These are phyloP conservation scores for Jatropha multifida DNA, from an alignment of 441 rosid genomes.

Conservation along the genomic window DNA sequence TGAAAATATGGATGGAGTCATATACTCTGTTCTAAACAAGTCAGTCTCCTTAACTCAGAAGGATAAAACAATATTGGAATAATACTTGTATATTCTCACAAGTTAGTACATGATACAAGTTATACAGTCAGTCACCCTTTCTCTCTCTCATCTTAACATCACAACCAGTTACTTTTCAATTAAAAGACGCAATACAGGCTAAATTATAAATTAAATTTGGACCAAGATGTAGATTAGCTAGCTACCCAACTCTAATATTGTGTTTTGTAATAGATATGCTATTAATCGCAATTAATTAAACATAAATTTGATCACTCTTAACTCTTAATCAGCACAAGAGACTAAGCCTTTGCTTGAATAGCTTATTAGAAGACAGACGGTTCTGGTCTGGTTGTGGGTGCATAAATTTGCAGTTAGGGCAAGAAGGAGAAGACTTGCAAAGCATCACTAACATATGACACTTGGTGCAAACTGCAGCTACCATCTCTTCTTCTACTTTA, in stretches of 20 bases:
- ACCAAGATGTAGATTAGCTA: background rate
- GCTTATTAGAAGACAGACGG: constrained; percentile 27
- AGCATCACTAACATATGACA: constrained; percentile 93
- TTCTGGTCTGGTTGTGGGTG: constrained; percentile 56
- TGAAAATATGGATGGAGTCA: too few relatives aligned
- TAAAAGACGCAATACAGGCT: background rate
- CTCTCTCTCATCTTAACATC: too few relatives aligned
- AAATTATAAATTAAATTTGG: background rate
- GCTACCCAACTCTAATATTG: background rate
- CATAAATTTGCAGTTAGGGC: constrained; percentile 93
- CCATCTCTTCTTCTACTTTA: constrained; percentile 55
- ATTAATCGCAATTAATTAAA: too few relatives aligned
- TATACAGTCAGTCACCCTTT: too few relatives aligned
- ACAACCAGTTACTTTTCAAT: background rate
- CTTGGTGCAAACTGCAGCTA: constrained; percentile 66
- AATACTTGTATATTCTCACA: background rate
- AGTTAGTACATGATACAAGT: background rate
- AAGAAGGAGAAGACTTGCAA: constrained; percentile 65
- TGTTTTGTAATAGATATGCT: too few relatives aligned
- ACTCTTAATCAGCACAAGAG: constrained; percentile 44
- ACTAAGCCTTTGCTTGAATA: constrained; percentile 52
- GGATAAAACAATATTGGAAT: background rate
- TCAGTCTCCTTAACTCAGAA: too few relatives aligned
- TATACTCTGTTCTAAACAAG: too few relatives aligned
- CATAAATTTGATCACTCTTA: too few relatives aligned